phyloP scores from a whole-genome alignment of 2,329 filamentous ascomycete species.

The Pseudogymnoascus sp. region DNA sequence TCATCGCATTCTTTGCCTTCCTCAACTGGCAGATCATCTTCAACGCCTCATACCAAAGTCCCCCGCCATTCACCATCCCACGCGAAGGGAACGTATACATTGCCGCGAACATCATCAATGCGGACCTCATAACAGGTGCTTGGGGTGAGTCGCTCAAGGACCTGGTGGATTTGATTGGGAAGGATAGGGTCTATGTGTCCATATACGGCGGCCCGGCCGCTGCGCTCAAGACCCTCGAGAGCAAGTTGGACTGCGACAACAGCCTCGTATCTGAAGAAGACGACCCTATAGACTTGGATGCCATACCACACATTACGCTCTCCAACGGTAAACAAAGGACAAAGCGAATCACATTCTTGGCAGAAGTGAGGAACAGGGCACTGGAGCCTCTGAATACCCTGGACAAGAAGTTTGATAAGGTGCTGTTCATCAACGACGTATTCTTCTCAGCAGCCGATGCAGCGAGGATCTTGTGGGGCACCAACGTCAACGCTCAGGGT shows the following conservation, averaged over 20 bases:
- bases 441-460: constrained; percentile 42
- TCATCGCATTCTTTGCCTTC: constrained; percentile 17
- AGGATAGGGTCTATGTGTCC: constrained; percentile 60
- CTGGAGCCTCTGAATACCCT: constrained; percentile 50
- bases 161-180: constrained; percentile 57
- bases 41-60: constrained; percentile 36
- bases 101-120: constrained; percentile 63
- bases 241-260: constrained; percentile 37
- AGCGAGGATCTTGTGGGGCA: constrained; percentile 51
- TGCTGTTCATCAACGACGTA: constrained; percentile 62
- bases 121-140: constrained; percentile 48
- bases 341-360: constrained; percentile 66
- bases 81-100: constrained; percentile 62
- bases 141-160: constrained; percentile 56
- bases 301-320: constrained; percentile 49
- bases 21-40: constrained; percentile 24
- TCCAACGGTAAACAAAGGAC: constrained; percentile 54
- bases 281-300: constrained; percentile 40
- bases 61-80: constrained; percentile 34
- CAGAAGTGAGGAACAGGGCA: constrained; percentile 63
- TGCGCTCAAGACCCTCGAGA: constrained; percentile 45
- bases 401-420: constrained; percentile 41
- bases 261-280: constrained; percentile 51
- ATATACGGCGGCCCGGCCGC: constrained; percentile 55
- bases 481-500: constrained; percentile 33